These are phyloP conservation scores for Ophiostoma sp. DNA, from an alignment of 2,329 filamentous ascomycete species.

Conservation along the genomic window DNA sequence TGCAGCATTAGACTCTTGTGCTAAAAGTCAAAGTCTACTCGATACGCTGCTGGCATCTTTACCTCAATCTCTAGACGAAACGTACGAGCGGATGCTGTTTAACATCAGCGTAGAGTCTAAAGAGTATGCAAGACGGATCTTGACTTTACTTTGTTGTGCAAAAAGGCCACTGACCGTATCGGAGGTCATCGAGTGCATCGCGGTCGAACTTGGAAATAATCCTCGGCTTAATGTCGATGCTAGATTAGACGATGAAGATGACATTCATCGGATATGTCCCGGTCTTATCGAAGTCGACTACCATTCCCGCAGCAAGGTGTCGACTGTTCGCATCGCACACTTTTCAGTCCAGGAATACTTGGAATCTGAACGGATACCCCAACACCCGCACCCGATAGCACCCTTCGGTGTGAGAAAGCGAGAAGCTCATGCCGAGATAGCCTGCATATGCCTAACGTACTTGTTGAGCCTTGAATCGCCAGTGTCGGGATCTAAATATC, in stretches of 20 bases:
- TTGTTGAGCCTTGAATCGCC: no score
- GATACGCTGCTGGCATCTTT: background rate
- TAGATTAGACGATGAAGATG: background rate
- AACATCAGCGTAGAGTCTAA: background rate
- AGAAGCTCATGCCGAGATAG: no score
- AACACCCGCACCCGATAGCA: no score
- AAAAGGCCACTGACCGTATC: background rate
- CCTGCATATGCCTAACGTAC: no score
- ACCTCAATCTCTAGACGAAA: background rate
- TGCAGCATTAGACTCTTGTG: background rate
- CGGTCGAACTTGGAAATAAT: background rate
- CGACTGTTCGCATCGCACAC: no score
- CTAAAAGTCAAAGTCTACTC: background rate
- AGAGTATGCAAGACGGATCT: background rate
- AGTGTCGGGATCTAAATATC: no score
- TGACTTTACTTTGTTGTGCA: background rate
- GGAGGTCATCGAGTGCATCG: background rate
- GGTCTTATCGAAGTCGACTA: no score
- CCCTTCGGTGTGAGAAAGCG: no score
- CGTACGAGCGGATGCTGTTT: background rate
- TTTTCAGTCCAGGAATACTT: no score
- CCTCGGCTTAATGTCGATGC: background rate
- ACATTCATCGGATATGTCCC: background rate
- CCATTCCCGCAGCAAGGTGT: no score
- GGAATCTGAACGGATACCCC: no score